phyloP scores from a whole-genome alignment of 1,284 basidiomycete species.

The Amylostereum chailletii region DNA sequence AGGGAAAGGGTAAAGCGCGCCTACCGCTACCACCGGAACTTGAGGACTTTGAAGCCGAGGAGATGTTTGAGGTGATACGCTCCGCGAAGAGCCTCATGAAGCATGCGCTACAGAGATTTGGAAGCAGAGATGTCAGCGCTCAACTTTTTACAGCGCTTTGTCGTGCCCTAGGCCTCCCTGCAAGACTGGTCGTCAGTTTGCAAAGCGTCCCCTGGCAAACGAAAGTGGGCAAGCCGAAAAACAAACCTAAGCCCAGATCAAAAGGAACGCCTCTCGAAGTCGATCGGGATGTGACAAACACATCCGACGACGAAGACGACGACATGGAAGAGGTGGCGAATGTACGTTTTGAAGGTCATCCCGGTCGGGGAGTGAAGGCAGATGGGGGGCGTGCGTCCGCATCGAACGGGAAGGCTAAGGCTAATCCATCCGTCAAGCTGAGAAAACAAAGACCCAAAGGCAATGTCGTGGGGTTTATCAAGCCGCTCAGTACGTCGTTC shows the following conservation, averaged over 20 bases:
- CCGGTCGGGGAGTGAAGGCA: constrained; percentile 14
- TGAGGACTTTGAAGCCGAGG: constrained; percentile 37
- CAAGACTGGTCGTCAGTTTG: constrained; percentile 82
- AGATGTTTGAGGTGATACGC: constrained; percentile 62
- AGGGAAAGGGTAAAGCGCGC: constrained; percentile 18
- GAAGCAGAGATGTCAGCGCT: constrained; percentile 82
- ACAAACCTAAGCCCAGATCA: constrained; percentile 31
- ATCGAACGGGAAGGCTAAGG: constrained; percentile 40
- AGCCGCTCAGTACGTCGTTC: constrained; percentile 12
- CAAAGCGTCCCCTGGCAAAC: constrained; percentile 87
- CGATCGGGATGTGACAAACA: constrained; percentile 24
- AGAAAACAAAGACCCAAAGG: constrained; percentile 45
- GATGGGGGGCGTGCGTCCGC: constrained; percentile 28
- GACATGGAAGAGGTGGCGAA: constrained; percentile 27
- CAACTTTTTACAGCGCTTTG: constrained; percentile 91
- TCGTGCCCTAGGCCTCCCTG: constrained; percentile 80
- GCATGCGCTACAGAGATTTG: constrained; percentile 72
- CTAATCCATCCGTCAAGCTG: constrained; percentile 46
- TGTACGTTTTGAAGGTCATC: too few relatives aligned
- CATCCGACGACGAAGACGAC: constrained; percentile 21
- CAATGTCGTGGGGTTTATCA: constrained; percentile 23
- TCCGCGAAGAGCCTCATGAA: constrained; percentile 85
- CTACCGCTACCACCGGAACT: constrained; percentile 19
- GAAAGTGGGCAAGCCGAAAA: constrained; percentile 43
- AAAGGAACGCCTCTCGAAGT: constrained; percentile 17